Base-by-base conservation (phyloP, 768 basidiomycete species). In the Pluteus cervinus region DNA sequence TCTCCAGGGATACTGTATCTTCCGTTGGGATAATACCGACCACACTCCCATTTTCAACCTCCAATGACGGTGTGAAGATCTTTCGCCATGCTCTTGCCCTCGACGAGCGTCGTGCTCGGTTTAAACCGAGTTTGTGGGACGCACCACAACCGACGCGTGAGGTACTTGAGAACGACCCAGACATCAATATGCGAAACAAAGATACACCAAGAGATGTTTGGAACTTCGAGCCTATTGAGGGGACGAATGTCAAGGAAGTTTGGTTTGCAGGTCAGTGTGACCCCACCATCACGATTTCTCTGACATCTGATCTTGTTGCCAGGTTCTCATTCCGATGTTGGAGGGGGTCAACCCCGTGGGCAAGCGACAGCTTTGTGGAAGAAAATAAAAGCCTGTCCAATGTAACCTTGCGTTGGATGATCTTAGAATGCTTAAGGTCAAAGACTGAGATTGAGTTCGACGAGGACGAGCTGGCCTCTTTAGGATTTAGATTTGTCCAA, bases 211-310 rank as follows among this genome's bases (percentile, higher is more conserved):
- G 47, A 11, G 50, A 54, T 10, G 38, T 43, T 1, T 53, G 49
- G 49, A 18, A 32, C 5, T 53, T 47, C 22, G 34, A 37, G 5
- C 41, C 52, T 24, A 49, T 50, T 2, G 41, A 53, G 22, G 9
- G 41, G n/a, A 43, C 41, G 25, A 50, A 54, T 35, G 48, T 54
- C 6, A 29, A 54, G 24, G 52, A 54, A 39, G 52, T 54, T 8
- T 54, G 52, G 52, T 54, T 54, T 29, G 42, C 52, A 38, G 52
- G 52, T 51, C 23, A 37, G 17, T 24, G 4, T 10, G 14, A 37
- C n/a, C 14, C 85, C 85, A 21, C 37, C 8, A 15, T 11, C 24
- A 20, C 5, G 24, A 23, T 29, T n/a, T 37, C 9, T 17, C 2
- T 23, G 16, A 10, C 7, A 33, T 30, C 12, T 33, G 5, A 14